Evolutionary conservation across 2,329 filamentous ascomycete genomes (phyloP), one percentile per base, ranked within the genome.

Genomic region (Alternaria alternata): DNA sequence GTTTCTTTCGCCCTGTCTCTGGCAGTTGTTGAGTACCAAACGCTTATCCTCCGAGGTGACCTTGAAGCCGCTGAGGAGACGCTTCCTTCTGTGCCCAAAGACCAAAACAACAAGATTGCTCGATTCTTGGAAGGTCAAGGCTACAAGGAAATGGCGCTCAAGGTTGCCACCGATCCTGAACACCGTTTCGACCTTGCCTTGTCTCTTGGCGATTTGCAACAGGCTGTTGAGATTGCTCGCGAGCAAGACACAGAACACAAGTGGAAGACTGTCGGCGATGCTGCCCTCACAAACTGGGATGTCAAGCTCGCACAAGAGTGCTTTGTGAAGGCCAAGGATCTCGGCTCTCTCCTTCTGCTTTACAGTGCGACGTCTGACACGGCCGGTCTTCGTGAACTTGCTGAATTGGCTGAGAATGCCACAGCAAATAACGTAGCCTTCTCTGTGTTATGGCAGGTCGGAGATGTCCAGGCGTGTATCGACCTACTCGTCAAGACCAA

Each of bases 81-180:
- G 65, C 87, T 99, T 16, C 84, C 88, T 5, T 90, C 90, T 20
- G 94, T 99, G 38, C 93, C 94, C 0, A 83, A 89, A n/a, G 92
- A 96, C 65, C 93, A 99, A 79, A 91, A 97, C 79, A 97, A 97
- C 85, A 98, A 98, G 83, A 96, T 99, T 70, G 95, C 95, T 4
- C 90, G 95, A 22, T 99, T 99, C 85, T 85, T 99, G 54, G 95
- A 98, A 79, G 95, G 95, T 3, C 95, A 99, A 80, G 94, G 94
- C 41, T 93, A 97, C 81, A 98, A 98, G 81, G 94, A 98, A 72
- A 86, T 97, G 67, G 95, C 95, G 0, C 86, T 99, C 16, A 92
- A 97, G 68, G 93, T 99, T 16, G 94, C 95, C 9, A 97, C 94
- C 0, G 95, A 99, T 72, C 86, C 91, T 0, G 95, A 99, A 81